These are phyloP conservation scores for Akebia trifoliata DNA, from an alignment of 164 flowering plant genomes.

Conservation along the genomic window DNA sequence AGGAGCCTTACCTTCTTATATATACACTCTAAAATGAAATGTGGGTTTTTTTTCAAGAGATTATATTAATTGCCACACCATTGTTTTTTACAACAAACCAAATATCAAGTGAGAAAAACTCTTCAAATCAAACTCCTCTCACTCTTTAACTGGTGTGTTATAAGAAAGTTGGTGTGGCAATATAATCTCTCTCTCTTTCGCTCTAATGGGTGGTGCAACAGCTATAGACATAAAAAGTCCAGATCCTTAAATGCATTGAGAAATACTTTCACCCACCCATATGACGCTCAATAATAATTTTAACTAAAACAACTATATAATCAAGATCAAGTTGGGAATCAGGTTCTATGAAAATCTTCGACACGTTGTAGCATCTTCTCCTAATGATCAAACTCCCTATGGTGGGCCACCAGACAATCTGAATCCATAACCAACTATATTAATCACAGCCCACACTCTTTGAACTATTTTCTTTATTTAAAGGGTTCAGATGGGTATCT, in stretches of 20 bases:
- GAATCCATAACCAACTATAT: slow-evolving; percentile 3
- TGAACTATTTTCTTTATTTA: neutral
- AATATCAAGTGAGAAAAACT: too few relatives aligned
- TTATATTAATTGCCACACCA: too few relatives aligned
- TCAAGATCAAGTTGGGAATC: slow-evolving; percentile 14
- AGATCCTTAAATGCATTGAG: neutral
- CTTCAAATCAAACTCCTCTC: too few relatives aligned
- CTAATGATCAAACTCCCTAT: neutral
- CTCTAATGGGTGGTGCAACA: neutral
- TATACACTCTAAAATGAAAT: too few relatives aligned
- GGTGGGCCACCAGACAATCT: slow-evolving; percentile 8
- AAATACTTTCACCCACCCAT: neutral
- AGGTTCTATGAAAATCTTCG: neutral
- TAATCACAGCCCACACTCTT: neutral
- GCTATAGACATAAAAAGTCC: slow-evolving; percentile 1
- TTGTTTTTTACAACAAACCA: too few relatives aligned
- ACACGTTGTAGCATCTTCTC: neutral
- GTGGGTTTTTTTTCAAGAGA: too few relatives aligned
- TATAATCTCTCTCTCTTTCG: too few relatives aligned
- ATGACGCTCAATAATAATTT: neutral
- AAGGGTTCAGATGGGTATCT: slow-evolving; percentile 7
- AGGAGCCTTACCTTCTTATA: neutral
- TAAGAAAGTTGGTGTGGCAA: too few relatives aligned
- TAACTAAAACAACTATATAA: slow-evolving; percentile 5
- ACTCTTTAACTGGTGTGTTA: too few relatives aligned